A percentile compares a stretch with the other conserved stretches of the same genome.
phyloP scores from a whole-genome alignment of 2,329 filamentous ascomycete species.

The Colletotrichum sp. region DNA sequence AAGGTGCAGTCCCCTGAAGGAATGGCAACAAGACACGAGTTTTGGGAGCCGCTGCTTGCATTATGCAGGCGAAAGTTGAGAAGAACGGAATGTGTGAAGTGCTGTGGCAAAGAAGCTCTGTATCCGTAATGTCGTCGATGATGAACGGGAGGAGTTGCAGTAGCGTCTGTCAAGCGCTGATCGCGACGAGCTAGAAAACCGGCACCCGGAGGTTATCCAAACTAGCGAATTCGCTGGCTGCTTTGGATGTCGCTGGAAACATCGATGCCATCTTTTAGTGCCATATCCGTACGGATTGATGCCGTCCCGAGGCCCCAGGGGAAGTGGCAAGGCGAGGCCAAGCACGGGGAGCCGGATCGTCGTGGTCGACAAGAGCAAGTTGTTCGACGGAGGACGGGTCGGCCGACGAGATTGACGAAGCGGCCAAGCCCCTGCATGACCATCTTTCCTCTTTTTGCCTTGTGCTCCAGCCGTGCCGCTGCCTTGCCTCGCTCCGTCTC shows the following conservation, averaged over 20 bases:
- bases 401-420: constrained; percentile 7
- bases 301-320: not conserved
- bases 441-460: not conserved
- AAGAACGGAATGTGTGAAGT: not conserved
- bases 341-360: not conserved
- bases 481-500: not conserved
- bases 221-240: not conserved
- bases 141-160: not conserved
- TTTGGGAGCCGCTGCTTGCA: not conserved
- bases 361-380: not conserved
- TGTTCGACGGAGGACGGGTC: not conserved
- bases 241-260: not conserved
- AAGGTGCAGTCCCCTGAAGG: not conserved
- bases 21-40: not conserved
- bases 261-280: not conserved
- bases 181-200: not conserved
- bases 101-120: not conserved
- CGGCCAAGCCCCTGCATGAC: not conserved
- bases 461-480: not conserved
- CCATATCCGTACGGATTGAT: not conserved
- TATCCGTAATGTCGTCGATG: not conserved
- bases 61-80: not conserved
- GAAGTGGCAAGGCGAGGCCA: not conserved
- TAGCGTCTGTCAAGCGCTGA: not conserved
- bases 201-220: not conserved